Base-by-base conservation (phyloP, 805 yeast genomes). In the Monosporozyma yasuniensis region DNA sequence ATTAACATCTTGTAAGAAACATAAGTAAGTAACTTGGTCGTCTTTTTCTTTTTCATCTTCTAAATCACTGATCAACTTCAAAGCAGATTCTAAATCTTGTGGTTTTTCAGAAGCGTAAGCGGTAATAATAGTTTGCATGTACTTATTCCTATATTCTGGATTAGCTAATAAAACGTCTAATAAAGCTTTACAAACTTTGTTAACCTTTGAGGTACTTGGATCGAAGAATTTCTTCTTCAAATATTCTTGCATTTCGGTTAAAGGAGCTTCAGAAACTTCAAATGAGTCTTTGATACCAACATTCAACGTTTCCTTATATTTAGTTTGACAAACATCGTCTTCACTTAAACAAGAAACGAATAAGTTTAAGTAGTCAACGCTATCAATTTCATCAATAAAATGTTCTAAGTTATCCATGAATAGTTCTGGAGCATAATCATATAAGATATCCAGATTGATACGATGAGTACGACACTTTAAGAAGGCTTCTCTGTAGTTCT, bases 81-180 rank as follows among this genome's bases (percentile, higher is more conserved):
- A 72, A 0, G 98, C 98, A 27, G 80, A 83, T 32, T 73, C 78
- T 47, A 89, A 73, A 58, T 85, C 86, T 14, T 97, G 89, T 2
- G 99, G 99, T 39, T 76, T 80, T 69, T 87, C 86, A 65, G 96
- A 87, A 0, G 96, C 96, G 62, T 84, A 87, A 0, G 96, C 96
- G 3, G 99, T 91, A 50, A 93, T 76, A 19, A 85, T 79, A 1
- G 93, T 77, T 64, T 87, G 95, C 49, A 84, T 64, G 59, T 85
- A 87, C 54, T 75, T 77, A 25, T 72, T 64, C 53, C 73, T 76
- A 60, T 78, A 79, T 41, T 72, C 69, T 4, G 81, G 76, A 39
- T 68, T 68, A 14, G 61, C 57, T 32, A 73, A 61, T 38, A 89
- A 69, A 1, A 84, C 81, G 0, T 72, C 63, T 18, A 89, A 67